Conservation (phyloP, 176 grass and related monocot species). For the Phoenix roebelenii region DNA sequence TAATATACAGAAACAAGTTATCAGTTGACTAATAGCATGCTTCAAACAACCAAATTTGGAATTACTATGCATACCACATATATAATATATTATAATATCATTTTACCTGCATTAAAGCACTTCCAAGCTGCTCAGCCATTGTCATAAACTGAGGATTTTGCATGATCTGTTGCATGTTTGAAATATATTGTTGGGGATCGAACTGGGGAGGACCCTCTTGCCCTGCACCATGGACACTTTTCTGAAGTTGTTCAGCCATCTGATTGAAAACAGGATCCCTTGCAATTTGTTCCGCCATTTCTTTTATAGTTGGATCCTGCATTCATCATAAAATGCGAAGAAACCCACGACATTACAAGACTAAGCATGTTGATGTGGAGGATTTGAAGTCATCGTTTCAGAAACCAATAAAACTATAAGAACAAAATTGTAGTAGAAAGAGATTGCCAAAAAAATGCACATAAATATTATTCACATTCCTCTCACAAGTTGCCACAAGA, state of each 20-base stretch:
- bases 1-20: not conserved
- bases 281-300: conserved; percentile 96
- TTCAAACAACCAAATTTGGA: too few species aligned
- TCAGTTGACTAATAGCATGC: too few species aligned
- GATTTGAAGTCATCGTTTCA: too few species aligned
- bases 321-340: conserved; percentile 2
- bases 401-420: too few species aligned
- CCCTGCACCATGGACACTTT: conserved; percentile 41
- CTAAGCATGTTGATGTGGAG: not conserved
- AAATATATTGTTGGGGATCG: conserved; percentile 78
- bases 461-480: too few species aligned
- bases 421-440: too few species aligned
- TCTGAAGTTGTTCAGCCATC: conserved; percentile 98
- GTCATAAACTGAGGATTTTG: conserved; percentile 84
- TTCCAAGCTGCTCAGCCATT: conserved; percentile 82
- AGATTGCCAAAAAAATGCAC: too few species aligned
- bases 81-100: too few species aligned
- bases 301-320: conserved; percentile 87
- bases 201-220: conserved; percentile 30
- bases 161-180: conserved; percentile 93
- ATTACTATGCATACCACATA: too few species aligned
- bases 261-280: conserved; percentile 77
- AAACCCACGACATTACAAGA: not conserved
- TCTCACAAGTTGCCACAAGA: too few species aligned
- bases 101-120: conserved; percentile 75